Percentiles rank a stretch among this genome's conserved stretches.
These are phyloP conservation scores for Sorghum bicolor DNA, from an alignment of 176 grass and related monocot genomes.

Conservation along the genomic window Sorghum_bicolor_NCBIv3 NC_012873.2:4557501-4558000, in stretches of 20 bases:
- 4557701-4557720: not conserved
- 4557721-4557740: not conserved
- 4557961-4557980: not conserved
- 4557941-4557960: not conserved
- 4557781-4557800: not conserved
- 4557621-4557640: not conserved
- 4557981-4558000: not conserved
- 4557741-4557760: not conserved
- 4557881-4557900: not conserved
- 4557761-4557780: not conserved
- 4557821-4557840: not conserved
- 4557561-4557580: not conserved
- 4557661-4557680: not conserved
- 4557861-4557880: not conserved
- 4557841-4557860: not conserved
- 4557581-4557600: not conserved
- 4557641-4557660: not conserved
- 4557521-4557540: not conserved
- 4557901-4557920: not conserved
- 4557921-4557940: not conserved
- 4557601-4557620: not conserved
- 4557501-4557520: not conserved
- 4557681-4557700: not conserved
- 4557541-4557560: not conserved
- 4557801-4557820: not conserved